phyloP scores from a whole-genome alignment of 805 yeast species.

The Cyberlindnera japonica region DNA sequence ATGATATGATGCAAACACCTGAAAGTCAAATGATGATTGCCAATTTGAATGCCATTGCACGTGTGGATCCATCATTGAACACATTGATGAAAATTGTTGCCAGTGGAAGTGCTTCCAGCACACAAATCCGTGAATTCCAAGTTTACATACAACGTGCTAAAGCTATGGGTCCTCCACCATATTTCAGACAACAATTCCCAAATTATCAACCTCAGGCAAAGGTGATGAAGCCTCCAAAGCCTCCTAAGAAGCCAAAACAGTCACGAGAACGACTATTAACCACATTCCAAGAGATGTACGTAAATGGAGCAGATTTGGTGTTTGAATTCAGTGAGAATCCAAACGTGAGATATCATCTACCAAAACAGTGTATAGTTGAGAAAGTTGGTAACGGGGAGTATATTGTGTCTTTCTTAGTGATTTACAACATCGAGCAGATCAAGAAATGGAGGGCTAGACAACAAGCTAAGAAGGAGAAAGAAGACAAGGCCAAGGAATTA shows the following conservation, averaged over 20 bases:
- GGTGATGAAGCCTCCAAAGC: conserved; percentile 11
- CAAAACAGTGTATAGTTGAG: conserved; percentile 75
- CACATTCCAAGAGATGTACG: conserved; percentile 72
- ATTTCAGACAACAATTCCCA: conserved; percentile 31
- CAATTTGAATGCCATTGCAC: conserved; percentile 79
- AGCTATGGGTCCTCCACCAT: conserved; percentile 58
- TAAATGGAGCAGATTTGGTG: conserved; percentile 65
- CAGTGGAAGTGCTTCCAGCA: conserved; percentile 67
- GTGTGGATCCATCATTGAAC: conserved; percentile 62
- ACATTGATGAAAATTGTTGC: conserved; percentile 83
- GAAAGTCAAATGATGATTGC: conserved; percentile 81
- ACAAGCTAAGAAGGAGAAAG: conserved; percentile 18
- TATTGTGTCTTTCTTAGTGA: conserved; percentile 35
- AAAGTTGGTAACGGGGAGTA: conserved; percentile 35
- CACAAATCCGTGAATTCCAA: conserved; percentile 75
- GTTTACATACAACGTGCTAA: conserved; percentile 75
- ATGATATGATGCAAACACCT: conserved; percentile 47
- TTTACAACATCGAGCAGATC: conserved; percentile 27
- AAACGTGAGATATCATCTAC: conserved; percentile 67
- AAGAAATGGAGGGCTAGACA: conserved; percentile 23
- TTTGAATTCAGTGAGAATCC: conserved; percentile 85
- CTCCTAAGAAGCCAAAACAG: conserved; percentile 23
- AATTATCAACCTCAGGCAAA: conserved; percentile 15
- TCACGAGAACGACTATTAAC: conserved; percentile 58
- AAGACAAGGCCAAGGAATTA: conserved; percentile 26